Conservation (phyloP, 352 stramenopile genomes). For the Globisporangium takayamanum region DNA sequence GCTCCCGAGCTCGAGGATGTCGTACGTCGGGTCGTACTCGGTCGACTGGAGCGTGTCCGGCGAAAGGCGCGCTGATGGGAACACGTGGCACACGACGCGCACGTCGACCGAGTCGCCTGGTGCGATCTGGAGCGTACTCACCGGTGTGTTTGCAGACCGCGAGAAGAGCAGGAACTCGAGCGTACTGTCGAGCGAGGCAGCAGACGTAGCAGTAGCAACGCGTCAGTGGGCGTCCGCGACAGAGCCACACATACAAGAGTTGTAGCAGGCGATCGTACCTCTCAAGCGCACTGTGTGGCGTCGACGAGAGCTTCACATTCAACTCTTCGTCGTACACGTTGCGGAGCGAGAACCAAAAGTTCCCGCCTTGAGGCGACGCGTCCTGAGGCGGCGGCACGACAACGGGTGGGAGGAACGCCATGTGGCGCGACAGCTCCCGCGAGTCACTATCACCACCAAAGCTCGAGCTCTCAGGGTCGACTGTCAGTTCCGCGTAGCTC, state of each 20-base stretch:
- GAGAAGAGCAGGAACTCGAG: conserved; percentile 73
- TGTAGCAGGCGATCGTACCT: conserved; percentile 23
- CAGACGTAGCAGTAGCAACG: not conserved
- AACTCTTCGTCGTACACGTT: conserved; percentile 87
- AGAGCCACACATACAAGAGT: conserved; percentile 1
- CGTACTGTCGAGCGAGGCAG: conserved; percentile 23
- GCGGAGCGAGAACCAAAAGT: conserved; percentile 79
- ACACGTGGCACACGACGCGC: conserved; percentile 70
- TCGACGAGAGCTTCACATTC: conserved; percentile 49
- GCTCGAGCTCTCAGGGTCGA: conserved; percentile 70
- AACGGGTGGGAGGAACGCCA: conserved; percentile 69
- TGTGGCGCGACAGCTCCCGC: conserved; percentile 21
- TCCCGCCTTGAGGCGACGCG: conserved; percentile 40
- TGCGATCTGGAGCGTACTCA: conserved; percentile 55
- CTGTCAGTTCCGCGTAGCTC: conserved; percentile 72
- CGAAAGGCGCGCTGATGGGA: conserved; percentile 54
- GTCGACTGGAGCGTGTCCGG: conserved; percentile 31
- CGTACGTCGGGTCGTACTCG: conserved; percentile 26
- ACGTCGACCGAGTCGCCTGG: conserved; percentile 83
- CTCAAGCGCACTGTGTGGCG: conserved; percentile 32
- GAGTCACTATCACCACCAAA: conserved; percentile 17
- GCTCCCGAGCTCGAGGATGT: conserved; percentile 56
- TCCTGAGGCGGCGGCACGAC: conserved; percentile 61
- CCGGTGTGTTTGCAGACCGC: conserved; percentile 72
- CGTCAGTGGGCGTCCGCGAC: not conserved